Evolutionary conservation across 2,329 filamentous ascomycete species (phyloP), one percentile per base, ranked within the genome.

Genomic region (Monosporascus sp.): DNA sequence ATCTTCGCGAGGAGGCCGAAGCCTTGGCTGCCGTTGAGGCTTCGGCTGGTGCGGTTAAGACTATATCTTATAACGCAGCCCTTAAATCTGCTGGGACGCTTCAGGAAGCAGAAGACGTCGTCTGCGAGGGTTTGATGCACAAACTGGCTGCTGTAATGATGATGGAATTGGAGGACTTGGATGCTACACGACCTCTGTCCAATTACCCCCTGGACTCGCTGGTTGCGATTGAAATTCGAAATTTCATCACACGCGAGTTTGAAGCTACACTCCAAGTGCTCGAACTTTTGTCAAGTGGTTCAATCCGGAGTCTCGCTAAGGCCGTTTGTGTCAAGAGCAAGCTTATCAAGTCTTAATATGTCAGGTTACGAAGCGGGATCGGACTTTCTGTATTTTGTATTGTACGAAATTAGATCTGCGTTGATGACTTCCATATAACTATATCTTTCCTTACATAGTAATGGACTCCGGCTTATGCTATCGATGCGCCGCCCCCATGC

Each of bases 181-280:
- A 80, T 60, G 65, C 72, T 48, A 72, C 70, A 3, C 70, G 63
- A 42, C 74, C 65, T 36, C 65, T 70, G 57, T 74, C 63, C 51
- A 71, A 67, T 61, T 75, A 74, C 62, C 69, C 69, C 15, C 68
- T 79, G 8, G 76, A 79, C 62, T 78, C 75, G 3, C 70, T 79
- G 5, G 72, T 77, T 17, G 75, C 75, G 0, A 76, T 78, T 47
- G 75, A 78, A 65, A 68, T 78, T 50, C 73, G 76, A 20, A 78
- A 78, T 64, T 79, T 74, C 68, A 74, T 79, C 50, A 74, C 73
- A 15, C 72, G 74, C 52, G 74, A 77, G 62, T 71, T 78, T 56
- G 70, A 78, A 61, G 72, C 74, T 1, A 78, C 76, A 51, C 59
- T 82, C 60, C 78, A 82, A 64, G 78, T 83, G 0, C 63, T 83